Base-by-base conservation (phyloP, 352 stramenopile genomes). In the Phytophthora palmivora region DNA sequence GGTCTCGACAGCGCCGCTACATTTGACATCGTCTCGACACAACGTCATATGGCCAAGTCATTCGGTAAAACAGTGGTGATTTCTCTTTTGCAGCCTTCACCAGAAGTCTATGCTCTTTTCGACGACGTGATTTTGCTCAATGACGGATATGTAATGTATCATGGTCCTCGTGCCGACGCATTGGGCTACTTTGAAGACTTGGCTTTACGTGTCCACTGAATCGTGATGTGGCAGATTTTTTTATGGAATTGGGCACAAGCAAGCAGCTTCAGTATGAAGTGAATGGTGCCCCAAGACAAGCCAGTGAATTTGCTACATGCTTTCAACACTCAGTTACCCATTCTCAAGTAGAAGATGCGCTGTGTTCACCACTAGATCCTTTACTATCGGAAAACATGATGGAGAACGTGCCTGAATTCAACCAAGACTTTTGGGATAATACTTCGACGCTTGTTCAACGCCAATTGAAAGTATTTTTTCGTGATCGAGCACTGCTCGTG, bases 61-160 rank as follows among this genome's bases (percentile, higher is more conserved):
- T 36, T 57, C 28, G 43, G 39, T 10, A 62, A 63, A 16, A 85
- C 74, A 5, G 18, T 69, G 14, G 70, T 88, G 1, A 72, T 96
- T 11, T 76, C 82, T 2, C 63, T 97, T 24, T 58, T 96, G 15
- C 72, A 98, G 58, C 91, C 91, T 44, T 71, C 91, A 11, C 93
- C 92, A 2, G 91, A 98, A 72, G 89, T 94, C 4, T 91, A 93
- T 33, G 78, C 81, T 10, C 66, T 97, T 21, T 98, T 98, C n/a
- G 56, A 58, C 46, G 52, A 8, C 14, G 10, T 64, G 12, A 16
- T 64, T 3, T n/a, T 64, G 22, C 72, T 98, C 12, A 84, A 88
- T 67, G 66, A 92, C 28, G 91, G 92, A 33, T 52, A 77, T 22
- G 71, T 98, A 18, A 75, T 97, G 19, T 98, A 92, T 60, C 42